phyloP scores from a whole-genome alignment of 352 stramenopile genomes.

The Globisporangium abappressorium region DNA sequence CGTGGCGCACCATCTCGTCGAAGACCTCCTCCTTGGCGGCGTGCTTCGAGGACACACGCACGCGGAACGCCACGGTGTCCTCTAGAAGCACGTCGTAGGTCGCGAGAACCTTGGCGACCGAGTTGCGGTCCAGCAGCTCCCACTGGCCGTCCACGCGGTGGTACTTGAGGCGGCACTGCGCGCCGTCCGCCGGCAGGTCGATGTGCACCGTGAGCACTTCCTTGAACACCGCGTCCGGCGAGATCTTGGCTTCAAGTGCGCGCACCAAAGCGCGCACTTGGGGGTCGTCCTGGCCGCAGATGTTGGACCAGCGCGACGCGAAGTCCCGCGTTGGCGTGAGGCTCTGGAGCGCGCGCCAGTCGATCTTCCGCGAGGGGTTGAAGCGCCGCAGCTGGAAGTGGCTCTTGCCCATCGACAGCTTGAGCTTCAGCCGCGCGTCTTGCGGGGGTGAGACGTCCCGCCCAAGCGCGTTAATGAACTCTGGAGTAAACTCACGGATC shows the following conservation, averaged over 20 bases:
- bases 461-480: neutral
- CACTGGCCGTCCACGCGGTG: conserved; percentile 31
- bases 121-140: conserved; percentile 21
- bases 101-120: conserved; percentile 13
- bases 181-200: neutral
- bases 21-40: neutral
- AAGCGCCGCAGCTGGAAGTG: conserved; percentile 1
- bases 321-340: conserved; percentile 2
- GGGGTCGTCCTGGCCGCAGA: neutral
- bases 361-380: neutral
- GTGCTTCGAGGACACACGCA: conserved; percentile 3
- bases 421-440: neutral
- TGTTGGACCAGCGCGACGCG: conserved; percentile 15
- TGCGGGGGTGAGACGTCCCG: neutral
- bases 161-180: conserved; percentile 34
- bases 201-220: conserved; percentile 6
- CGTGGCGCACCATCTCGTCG: neutral
- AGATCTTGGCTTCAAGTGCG: neutral
- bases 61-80: neutral
- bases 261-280: neutral
- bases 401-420: conserved; percentile 1
- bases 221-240: neutral
- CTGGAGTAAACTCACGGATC: neutral
- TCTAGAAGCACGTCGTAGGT: conserved; percentile 19
- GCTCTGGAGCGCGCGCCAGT: neutral